phyloP scores from a whole-genome alignment of 140 eudicot species.

The Senecio squalidus region DNA sequence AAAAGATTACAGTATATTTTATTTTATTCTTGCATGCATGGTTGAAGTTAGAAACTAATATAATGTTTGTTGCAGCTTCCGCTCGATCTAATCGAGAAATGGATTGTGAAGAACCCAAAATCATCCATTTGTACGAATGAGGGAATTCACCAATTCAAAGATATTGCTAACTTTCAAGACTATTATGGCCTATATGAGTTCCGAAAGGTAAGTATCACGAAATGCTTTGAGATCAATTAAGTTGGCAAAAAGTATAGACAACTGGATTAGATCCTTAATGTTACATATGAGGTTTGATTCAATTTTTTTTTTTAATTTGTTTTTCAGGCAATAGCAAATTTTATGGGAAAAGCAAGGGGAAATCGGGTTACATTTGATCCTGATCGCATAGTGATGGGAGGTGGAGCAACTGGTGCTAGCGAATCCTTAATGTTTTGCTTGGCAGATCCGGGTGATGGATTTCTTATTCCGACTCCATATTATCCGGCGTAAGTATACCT shows the following conservation, averaged over 20 bases:
- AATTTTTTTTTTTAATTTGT: neutral
- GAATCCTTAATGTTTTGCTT: conserved; percentile 72
- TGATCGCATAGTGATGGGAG: conserved; percentile 80
- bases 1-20: no score
- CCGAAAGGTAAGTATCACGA: conserved; percentile 33
- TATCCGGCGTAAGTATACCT: conserved; percentile 69
- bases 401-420: conserved; percentile 95
- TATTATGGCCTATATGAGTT: conserved; percentile 69
- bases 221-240: neutral
- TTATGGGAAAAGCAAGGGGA: conserved; percentile 73
- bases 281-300: neutral
- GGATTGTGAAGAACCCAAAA: conserved; percentile 53
- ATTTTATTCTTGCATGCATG: conserved; percentile 4
- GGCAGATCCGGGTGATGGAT: conserved; percentile 85
- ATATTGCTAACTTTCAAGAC: conserved; percentile 63
- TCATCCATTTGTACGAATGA: conserved; percentile 60
- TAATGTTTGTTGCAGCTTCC: conserved; percentile 43
- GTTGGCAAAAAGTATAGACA: neutral
- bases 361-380: conserved; percentile 65
- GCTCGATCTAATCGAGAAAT: conserved; percentile 45
- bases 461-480: conserved; percentile 78
- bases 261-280: neutral
- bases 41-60: neutral
- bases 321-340: conserved; percentile 60
- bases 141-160: conserved; percentile 44